phyloP scores from a whole-genome alignment of 768 basidiomycete species.

The Boletus vermiculosoides region DNA sequence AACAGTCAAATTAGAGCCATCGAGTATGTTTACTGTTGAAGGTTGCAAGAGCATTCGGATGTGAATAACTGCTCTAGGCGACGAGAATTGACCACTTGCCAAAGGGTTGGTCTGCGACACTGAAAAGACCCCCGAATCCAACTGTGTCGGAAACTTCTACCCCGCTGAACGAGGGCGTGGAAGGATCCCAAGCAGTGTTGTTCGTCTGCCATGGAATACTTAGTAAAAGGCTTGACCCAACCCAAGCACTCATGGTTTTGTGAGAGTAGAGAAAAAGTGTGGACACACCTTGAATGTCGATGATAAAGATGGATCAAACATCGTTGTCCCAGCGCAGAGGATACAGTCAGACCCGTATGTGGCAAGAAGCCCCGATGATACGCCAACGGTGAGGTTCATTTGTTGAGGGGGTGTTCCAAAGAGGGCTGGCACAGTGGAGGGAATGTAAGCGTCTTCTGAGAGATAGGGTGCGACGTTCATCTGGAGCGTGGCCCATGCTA shows the following conservation, averaged over 20 bases:
- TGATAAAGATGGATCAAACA: conserved; percentile 24
- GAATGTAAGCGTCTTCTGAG: conserved; percentile 4
- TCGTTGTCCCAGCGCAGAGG: conserved; percentile 22
- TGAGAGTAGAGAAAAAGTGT: not conserved
- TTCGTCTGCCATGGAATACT: conserved; percentile 14
- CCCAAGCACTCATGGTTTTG: not conserved
- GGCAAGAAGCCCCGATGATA: conserved; percentile 12
- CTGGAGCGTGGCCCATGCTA: conserved; percentile 28
- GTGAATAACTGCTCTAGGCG: not conserved
- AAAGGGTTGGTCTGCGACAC: conserved; percentile 13
- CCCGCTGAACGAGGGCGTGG: conserved; percentile 19
- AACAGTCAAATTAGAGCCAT: conserved; percentile 14
- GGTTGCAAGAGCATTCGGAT: not conserved
- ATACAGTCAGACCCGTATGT: conserved; percentile 26
- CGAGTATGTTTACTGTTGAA: conserved; percentile 22
- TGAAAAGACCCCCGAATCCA: conserved; percentile 21
- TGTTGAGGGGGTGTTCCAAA: conserved; percentile 30
- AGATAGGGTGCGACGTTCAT: conserved; percentile 23
- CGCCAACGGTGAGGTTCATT: conserved; percentile 24
- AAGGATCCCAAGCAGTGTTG: conserved; percentile 11
- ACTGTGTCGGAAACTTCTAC: conserved; percentile 19
- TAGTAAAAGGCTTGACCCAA: not conserved
- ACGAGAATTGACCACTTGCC: conserved; percentile 1
- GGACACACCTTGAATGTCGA: conserved; percentile 25
- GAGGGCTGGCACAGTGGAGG: conserved; percentile 19